Evolutionary conservation across 2,329 filamentous ascomycete genomes (phyloP).

Genomic region (Xylariaceae sp.): DNA sequence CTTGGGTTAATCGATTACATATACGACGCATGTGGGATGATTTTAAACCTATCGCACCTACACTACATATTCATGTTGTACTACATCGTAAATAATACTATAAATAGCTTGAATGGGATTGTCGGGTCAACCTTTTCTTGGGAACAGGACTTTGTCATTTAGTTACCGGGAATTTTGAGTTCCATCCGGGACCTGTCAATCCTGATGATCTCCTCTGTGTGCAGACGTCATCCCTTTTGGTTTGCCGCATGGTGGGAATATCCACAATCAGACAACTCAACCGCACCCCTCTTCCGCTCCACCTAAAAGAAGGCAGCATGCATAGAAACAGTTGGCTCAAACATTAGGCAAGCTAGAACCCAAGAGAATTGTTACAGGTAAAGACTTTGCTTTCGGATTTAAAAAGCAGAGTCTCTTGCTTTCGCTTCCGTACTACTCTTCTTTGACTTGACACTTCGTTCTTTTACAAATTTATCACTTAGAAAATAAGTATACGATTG

Average conservation of each 20-base stretch:
- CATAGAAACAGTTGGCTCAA: neutral
- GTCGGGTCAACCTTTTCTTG: neutral
- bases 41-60: too few relatives aligned
- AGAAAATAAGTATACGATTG: neutral
- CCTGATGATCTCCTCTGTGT: constrained; percentile 6
- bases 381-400: neutral
- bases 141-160: neutral
- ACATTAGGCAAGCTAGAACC: neutral
- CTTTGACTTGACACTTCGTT: neutral
- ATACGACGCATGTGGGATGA: too few relatives aligned
- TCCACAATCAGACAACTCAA: constrained; percentile 4
- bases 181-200: neutral
- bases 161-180: too few relatives aligned
- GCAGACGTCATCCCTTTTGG: constrained; percentile 22
- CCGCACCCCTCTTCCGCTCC: neutral
- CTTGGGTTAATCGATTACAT: too few relatives aligned
- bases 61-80: too few relatives aligned
- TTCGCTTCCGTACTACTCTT: neutral
- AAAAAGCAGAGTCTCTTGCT: neutral
- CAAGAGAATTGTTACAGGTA: neutral
- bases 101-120: neutral
- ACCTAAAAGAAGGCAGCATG: neutral
- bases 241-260: constrained; percentile 3
- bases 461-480: neutral
- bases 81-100: too few relatives aligned